Evolutionary conservation across 306 rosid genomes (phyloP), one percentile per base, ranked within the genome.

Genomic region (Trifolium repens): DNA sequence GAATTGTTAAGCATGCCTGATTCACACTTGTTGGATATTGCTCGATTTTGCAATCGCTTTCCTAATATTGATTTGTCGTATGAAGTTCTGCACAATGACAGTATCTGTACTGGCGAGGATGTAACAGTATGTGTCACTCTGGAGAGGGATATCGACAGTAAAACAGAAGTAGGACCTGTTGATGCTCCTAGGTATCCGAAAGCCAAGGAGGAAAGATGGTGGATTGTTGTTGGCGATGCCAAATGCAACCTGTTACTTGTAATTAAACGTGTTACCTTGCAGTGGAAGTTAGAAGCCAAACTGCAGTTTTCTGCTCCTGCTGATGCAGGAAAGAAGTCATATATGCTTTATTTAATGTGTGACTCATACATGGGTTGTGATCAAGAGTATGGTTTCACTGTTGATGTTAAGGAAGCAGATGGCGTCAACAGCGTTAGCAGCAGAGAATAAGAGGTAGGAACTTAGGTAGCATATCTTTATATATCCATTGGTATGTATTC

Each of bases 321-420:
- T 39, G 96, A 91, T 62, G 60, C 79, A 22, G 98, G 98, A 74
- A 90, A 79, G 89, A 91, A 86, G 81, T 61, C 85, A 5, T 91
- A 86, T 64, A 73, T 85, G 1, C 97, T 94, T 5, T 90, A 88
- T 73, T 91, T 90, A 85, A 94, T 94, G 97, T 91, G 96, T n/a
- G 98, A 94, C 73, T 94, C 96, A 4, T 94, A 89, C 85, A 44
- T 94, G 86, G 98, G 98, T 7, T 91, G 98, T 73, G 98, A 94
- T 80, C 97, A 94, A 82, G 98, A 94, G 53, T 92, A 90, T 67
- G 76, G 30, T 75, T 89, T 94, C 85, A 43, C 85, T 3, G 64
- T 91, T 32, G 89, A 94, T 83, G 87, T 90, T 13, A 88, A 84
- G 81, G 90, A 85, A 67, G 82, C 88, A 58, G 84, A 67, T 17